phyloP scores from a whole-genome alignment of 345 rosid genomes.

The Pseudoturritis turrita region DNA sequence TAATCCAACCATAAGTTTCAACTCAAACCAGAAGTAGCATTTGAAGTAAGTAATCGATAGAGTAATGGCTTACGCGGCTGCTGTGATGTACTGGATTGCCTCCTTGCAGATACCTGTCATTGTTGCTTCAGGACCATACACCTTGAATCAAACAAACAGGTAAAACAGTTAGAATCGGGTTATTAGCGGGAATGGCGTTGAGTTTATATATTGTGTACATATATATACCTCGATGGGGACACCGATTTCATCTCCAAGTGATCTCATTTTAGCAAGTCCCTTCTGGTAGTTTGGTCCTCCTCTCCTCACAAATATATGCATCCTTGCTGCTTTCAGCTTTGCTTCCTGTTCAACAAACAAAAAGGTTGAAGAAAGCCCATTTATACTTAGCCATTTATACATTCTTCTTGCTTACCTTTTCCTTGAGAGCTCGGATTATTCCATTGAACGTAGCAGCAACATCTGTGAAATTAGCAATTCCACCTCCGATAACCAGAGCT shows the following conservation, averaged over 20 bases:
- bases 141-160: slow-evolving; percentile 34
- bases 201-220: background rate
- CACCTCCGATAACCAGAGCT: slow-evolving; percentile 95
- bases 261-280: slow-evolving; percentile 90
- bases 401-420: slow-evolving; percentile 75
- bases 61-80: slow-evolving; percentile 49
- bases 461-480: slow-evolving; percentile 94
- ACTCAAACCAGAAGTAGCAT: background rate
- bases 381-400: slow-evolving; percentile 61
- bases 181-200: background rate
- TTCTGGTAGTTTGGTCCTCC: slow-evolving; percentile 97
- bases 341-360: slow-evolving; percentile 14
- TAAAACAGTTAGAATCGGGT: background rate
- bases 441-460: slow-evolving; percentile 95
- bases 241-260: slow-evolving; percentile 83
- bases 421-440: slow-evolving; percentile 82
- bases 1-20: slow-evolving; percentile 1
- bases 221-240: slow-evolving; percentile 78
- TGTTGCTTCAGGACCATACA: slow-evolving; percentile 92
- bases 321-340: slow-evolving; percentile 34
- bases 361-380: slow-evolving; percentile 28
- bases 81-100: slow-evolving; percentile 75
- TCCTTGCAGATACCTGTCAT: slow-evolving; percentile 97
- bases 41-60: background rate
- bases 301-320: slow-evolving; percentile 46